These are phyloP conservation scores for Graphilbum sp. DNA, from an alignment of 2,329 filamentous ascomycete genomes.

Conservation along the genomic window DNA sequence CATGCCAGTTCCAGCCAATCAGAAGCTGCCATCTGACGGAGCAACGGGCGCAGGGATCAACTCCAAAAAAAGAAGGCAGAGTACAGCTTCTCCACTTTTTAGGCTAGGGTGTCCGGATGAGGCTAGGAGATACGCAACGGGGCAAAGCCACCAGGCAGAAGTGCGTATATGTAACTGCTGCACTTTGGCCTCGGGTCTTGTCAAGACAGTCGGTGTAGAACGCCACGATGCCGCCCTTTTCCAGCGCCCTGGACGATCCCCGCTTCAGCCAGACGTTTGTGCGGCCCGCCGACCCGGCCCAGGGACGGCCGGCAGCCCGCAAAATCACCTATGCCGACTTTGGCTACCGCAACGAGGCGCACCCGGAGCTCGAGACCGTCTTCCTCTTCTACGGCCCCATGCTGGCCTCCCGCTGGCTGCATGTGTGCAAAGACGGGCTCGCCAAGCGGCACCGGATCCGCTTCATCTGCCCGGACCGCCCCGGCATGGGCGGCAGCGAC, in stretches of 20 bases:
- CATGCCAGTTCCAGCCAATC: too few relatives aligned
- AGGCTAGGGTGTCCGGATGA: too few relatives aligned
- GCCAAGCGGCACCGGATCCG: constrained; percentile 17
- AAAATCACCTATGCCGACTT: constrained; percentile 16
- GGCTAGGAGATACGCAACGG: too few relatives aligned
- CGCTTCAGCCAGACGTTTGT: constrained; percentile 13
- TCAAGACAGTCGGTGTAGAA: too few relatives aligned
- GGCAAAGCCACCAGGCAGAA: too few relatives aligned
- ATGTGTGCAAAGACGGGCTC: constrained; percentile 17
- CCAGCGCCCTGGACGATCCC: constrained; percentile 10
- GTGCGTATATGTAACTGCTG: too few relatives aligned
- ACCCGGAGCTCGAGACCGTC: constrained; percentile 13
- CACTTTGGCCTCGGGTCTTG: too few relatives aligned
- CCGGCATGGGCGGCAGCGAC: constrained; percentile 20
- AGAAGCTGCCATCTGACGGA: too few relatives aligned
- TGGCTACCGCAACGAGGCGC: constrained; percentile 14
- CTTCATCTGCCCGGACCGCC: constrained; percentile 17
- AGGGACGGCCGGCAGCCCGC: constrained; percentile 6
- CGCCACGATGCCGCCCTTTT: too few relatives aligned
- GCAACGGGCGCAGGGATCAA: too few relatives aligned
- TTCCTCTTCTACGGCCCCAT: constrained; percentile 16
- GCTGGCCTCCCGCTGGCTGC: constrained; percentile 15
- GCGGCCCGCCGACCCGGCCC: constrained; percentile 10
- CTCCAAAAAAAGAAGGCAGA: too few relatives aligned
- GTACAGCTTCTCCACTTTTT: too few relatives aligned